Percentiles rank a stretch among this genome's conserved stretches.
Evolutionary conservation across 2,329 filamentous ascomycete species (phyloP).

Genomic region (Calonectria hawksworthii): DNA sequence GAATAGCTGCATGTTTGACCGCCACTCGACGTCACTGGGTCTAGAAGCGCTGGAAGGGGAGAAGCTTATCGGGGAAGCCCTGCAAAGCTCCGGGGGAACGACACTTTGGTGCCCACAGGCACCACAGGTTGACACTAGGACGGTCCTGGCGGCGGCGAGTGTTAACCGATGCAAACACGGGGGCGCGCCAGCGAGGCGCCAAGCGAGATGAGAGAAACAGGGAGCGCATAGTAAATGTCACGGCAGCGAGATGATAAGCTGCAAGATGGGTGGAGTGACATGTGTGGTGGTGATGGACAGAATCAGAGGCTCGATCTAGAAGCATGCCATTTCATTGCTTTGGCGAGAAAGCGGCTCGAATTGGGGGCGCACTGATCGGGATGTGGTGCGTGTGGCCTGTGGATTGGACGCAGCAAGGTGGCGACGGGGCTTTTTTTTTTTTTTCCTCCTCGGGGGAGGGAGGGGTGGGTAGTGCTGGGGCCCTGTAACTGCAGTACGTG

Average conservation of each 20-base stretch:
- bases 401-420: constrained; percentile 11
- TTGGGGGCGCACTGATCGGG: constrained; percentile 24
- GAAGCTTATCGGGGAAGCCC: constrained; percentile 9
- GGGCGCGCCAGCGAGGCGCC: neutral
- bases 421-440: constrained; percentile 14
- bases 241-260: constrained; percentile 1
- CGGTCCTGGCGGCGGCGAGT: neutral
- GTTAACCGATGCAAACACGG: constrained; percentile 4
- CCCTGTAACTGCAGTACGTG: neutral
- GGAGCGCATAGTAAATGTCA: neutral
- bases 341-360: neutral
- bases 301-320: neutral
- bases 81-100: neutral
- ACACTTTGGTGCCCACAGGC: neutral
- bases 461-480: neutral
- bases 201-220: constrained; percentile 12
- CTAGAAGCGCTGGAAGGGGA: neutral
- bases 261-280: neutral
- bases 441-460: neutral
- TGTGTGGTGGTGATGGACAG: neutral
- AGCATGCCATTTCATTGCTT: constrained; percentile 2
- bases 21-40: constrained; percentile 7
- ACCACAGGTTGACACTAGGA: neutral
- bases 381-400: constrained; percentile 9
- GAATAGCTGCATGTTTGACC: constrained; percentile 6